Conservation (phyloP, 495 filamentous ascomycete species). For the Ascobolus immersus region DNA sequence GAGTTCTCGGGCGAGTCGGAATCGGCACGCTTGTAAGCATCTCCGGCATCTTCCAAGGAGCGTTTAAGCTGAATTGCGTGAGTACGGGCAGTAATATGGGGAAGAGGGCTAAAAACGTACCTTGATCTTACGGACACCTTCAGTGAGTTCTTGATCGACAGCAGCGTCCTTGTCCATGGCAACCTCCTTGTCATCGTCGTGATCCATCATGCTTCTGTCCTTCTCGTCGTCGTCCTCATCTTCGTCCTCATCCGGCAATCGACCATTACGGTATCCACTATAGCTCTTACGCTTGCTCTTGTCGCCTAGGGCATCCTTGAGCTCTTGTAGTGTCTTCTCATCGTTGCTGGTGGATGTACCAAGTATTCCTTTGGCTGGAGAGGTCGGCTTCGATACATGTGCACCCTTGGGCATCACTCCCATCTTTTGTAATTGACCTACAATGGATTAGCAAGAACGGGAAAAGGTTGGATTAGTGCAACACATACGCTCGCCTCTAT, state of each 20-base stretch:
- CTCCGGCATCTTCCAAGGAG: neutral
- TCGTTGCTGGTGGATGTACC: constrained; percentile 54
- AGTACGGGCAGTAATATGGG: too few species aligned
- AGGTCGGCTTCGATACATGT: neutral
- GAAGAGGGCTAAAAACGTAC: constrained; percentile 28
- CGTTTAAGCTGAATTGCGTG: too few species aligned
- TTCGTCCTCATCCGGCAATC: constrained; percentile 36
- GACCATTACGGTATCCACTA: constrained; percentile 26
- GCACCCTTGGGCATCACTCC: constrained; percentile 9
- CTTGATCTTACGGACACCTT: constrained; percentile 77
- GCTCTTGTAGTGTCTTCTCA: constrained; percentile 18
- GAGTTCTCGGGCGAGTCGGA: constrained; percentile 40
- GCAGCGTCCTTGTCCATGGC: constrained; percentile 14
- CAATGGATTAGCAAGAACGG: neutral
- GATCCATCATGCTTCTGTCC: constrained; percentile 17
- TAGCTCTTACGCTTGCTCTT: constrained; percentile 54
- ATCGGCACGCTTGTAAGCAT: constrained; percentile 70
- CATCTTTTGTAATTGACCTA: constrained; percentile 14
- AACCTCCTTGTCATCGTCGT: constrained; percentile 51
- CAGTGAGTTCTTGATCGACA: constrained; percentile 65
- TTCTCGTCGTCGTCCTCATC: constrained; percentile 45
- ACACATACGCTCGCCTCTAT: constrained; percentile 73
- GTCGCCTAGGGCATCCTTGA: constrained; percentile 35
- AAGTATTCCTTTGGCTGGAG: constrained; percentile 8
- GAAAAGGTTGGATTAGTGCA: neutral